Conservation (phyloP, 2,329 filamentous ascomycete genomes). For the Calonectria leucothoes region DNA sequence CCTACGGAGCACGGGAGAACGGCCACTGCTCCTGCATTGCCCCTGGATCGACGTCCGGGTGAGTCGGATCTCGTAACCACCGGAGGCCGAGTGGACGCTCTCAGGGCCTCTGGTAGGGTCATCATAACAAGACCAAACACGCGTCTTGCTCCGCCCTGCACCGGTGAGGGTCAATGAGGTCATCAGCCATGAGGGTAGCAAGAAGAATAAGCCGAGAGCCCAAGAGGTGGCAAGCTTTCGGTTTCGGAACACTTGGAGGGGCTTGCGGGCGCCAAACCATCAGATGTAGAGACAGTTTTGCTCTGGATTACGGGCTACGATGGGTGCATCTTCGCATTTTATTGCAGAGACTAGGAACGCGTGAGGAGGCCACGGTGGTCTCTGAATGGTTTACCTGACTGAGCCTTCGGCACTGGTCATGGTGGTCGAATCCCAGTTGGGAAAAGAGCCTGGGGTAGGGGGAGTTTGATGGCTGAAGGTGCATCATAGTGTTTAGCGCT, state of each 20-base stretch:
- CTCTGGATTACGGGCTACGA: background rate
- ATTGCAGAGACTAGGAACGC: background rate
- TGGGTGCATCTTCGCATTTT: background rate
- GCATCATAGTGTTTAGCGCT: slow-evolving; percentile 3
- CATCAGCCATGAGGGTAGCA: slow-evolving; percentile 7
- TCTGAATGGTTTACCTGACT: background rate
- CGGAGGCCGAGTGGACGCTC: background rate
- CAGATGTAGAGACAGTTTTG: background rate
- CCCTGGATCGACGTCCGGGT: slow-evolving; percentile 14
- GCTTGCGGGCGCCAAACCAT: background rate
- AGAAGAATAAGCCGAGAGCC: slow-evolving; percentile 4
- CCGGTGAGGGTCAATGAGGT: slow-evolving; percentile 21
- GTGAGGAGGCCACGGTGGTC: background rate
- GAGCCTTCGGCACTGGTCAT: background rate
- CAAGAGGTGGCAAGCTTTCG: slow-evolving; percentile 12
- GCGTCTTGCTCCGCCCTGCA: background rate
- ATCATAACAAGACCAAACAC: background rate
- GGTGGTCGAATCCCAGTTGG: background rate
- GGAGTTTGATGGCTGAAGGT: slow-evolving; percentile 2
- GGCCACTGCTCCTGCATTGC: slow-evolving; percentile 6
- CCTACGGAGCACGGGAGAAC: background rate
- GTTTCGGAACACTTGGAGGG: background rate
- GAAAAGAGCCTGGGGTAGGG: slow-evolving; percentile 5
- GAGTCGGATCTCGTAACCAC: slow-evolving; percentile 13
- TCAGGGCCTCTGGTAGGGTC: background rate